Base-by-base conservation (phyloP, 208 protist genomes). In the Herpetomonas muscarum region DNA sequence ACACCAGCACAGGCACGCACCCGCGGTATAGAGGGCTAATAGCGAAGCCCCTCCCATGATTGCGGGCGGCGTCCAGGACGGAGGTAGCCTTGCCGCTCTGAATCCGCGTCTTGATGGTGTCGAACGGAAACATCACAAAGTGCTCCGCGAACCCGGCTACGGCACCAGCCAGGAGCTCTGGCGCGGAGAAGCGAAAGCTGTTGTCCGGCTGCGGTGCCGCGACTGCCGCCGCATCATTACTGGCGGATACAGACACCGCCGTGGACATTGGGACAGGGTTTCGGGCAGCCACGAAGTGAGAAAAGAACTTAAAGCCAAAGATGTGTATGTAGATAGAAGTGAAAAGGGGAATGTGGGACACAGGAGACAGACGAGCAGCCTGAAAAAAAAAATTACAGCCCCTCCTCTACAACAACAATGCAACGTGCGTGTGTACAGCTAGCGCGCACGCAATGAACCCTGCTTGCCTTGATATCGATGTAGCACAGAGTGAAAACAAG, bases 111-210 rank as follows among this genome's bases (percentile, higher is more conserved):
- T 98, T 98, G 17, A 98, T 81, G 1, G 91, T 94, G 64, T 98
- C 96, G 48, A 97, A 87, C 0, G 96, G 96, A 62, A 96, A 98
- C 91, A 97, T 96, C 10, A 80, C 68, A 36, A 92, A 83, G 76
- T 98, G 92, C 70, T 98, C 92, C 1, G 78, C 55, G 45, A 97
- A 87, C 19, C 94, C 94, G 0, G 94, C 92, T 12, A 73, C 57
- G 10, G 80, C 79, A 1, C 94, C 94, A 10, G 92, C 88, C 0
- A 87, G 32, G 19, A 96, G 50, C 53, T 93, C 84, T 22, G 52
- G 34, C 22, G 59, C 30, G 10, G 70, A 69, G 49, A 92, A 62
- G 26, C 73, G 72, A 21, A 90, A 57, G 1, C 53, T 25, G 30
- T 61, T 58, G 52, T 59, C 59, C n/a, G 54, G 30, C 32, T 24